Evolutionary conservation across 2,329 filamentous ascomycete genomes (phyloP), one percentile per base, ranked within the genome.

Genomic region (Thelonectria discophora): DNA sequence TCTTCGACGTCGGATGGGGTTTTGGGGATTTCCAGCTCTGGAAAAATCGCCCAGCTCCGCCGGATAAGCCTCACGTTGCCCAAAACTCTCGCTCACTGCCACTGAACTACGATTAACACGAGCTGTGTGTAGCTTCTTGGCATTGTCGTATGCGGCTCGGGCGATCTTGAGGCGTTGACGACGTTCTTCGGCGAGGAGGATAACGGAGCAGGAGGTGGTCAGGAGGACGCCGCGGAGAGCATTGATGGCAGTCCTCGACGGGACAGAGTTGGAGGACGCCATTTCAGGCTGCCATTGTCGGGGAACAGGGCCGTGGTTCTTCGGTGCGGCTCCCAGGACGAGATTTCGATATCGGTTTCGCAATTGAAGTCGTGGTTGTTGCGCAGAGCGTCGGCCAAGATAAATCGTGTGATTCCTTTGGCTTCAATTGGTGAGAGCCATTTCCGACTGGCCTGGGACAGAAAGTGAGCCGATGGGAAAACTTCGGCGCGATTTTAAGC

Each of bases 171-270:
- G 82, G 24, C 84, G 81, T 59, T 83, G 82, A 61, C 84, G 80
- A 49, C 84, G 83, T 72, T 87, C 85, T 73, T 87, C 84, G 59
- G 85, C 78, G 57, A 87, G 76, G 24, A 85, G 72, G 51, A 82
- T 80, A 57, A 87, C 78, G 43, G 84, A 86, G 69, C 84, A 87
- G 9, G 84, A 85, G 2, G 84, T 86, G 52, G 84, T 85, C 15
- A 87, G 74, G 57, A 85, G 80, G 60, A 86, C 79, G 64, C 84
- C 81, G 63, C 84, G 83, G 37, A 87, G 81, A 60, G 84, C 81
- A 73, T 83, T 81, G 65, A 87, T 78, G 60, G 82, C 83, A 61
- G 82, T 82, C 75, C 83, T 83, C 39, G 85, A 86, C 49, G 84
- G 84, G 58, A 84, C 80, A 60, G 81, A 81, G 59, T 81, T 75